Conservation (phyloP, 768 basidiomycete species). For the Pisolithus albus region DNA sequence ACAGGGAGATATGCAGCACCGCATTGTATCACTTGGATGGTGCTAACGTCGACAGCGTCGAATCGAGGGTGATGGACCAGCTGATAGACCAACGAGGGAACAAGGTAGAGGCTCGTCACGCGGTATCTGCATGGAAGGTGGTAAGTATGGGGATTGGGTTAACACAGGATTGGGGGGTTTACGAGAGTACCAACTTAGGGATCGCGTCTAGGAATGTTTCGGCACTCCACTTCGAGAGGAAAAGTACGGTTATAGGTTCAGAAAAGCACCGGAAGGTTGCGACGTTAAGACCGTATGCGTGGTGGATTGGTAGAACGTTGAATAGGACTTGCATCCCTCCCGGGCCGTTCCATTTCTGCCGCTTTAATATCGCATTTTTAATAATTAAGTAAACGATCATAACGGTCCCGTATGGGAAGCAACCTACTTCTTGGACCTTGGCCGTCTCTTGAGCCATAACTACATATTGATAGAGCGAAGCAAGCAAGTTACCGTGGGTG, state of each 20-base stretch:
- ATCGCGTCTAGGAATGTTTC: conserved; percentile 46
- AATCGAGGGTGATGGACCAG: conserved; percentile 49
- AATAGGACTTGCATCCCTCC: conserved; percentile 43
- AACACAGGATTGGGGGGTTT: not conserved
- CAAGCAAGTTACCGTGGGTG: conserved; percentile 57
- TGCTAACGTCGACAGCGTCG: conserved; percentile 45
- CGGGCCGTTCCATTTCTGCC: conserved; percentile 33
- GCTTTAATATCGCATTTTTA: conserved; percentile 20
- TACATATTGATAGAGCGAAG: conserved; percentile 34
- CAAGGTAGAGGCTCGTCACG: conserved; percentile 41
- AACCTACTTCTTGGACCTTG: conserved; percentile 36
- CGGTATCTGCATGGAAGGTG: conserved; percentile 38
- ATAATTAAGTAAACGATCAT: not conserved
- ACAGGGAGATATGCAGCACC: conserved; percentile 68
- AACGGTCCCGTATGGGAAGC: not conserved
- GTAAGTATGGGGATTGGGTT: not conserved
- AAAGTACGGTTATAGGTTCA: conserved; percentile 39
- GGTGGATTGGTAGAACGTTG: conserved; percentile 62
- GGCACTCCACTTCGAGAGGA: conserved; percentile 58
- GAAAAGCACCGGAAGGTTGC: conserved; percentile 45
- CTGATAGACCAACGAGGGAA: conserved; percentile 63
- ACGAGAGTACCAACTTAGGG: conserved; percentile 42
- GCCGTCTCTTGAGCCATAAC: conserved; percentile 24
- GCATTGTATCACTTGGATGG: conserved; percentile 35
- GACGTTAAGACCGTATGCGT: conserved; percentile 55